Evolutionary conservation across 768 basidiomycete species (phyloP), one percentile per base, ranked within the genome.

Genomic region (Russula vinacea): DNA sequence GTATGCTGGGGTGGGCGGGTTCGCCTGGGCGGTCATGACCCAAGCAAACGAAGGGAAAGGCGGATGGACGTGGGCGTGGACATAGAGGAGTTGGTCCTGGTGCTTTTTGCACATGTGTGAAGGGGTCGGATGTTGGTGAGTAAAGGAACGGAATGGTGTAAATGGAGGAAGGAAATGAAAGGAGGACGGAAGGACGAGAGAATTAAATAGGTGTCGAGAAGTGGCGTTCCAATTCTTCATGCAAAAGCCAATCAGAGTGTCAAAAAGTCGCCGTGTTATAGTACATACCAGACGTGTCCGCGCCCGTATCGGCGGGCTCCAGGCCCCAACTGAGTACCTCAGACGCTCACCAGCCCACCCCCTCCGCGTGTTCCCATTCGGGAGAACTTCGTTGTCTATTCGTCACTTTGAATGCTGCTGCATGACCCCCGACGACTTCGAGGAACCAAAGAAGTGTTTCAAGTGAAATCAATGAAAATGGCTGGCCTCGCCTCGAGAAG

Each of bases 31-130:
- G 19, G 55, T 56, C 47, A 65, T 61, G 14, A 65, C 64, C 64
- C 64, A 65, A 6, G 64, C 40, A 26, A 65, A 61, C 11, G 64
- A 65, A 5, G 64, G 64, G 60, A 65, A 65, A 17, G 63, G 58
- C 4, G 64, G 64, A 5, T 60, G 54, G 24, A 65, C 59, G 49
- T 35, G 39, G n/a, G n/a, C n/a, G n/a, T n/a, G n/a, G n/a, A n/a
- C n/a, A n/a, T n/a, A n/a, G 45, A 47, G 7, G 24, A 19, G 49
- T 8, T 14, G 14, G 9, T 19, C 49, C 32, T 42, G 29, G 13
- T 3, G 40, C 14, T 47, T 49, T 56, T 37, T 33, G 40, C 13
- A 39, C 56, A 63, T 57, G 62, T 24, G 16, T 26, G 49, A 8
- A 29, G 35, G 17, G 14, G 19, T 45, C 16, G 40, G 59, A 3